phyloP scores from a whole-genome alignment of 148 eudicot genomes.

The Fagopyrum homotropicum region DNA sequence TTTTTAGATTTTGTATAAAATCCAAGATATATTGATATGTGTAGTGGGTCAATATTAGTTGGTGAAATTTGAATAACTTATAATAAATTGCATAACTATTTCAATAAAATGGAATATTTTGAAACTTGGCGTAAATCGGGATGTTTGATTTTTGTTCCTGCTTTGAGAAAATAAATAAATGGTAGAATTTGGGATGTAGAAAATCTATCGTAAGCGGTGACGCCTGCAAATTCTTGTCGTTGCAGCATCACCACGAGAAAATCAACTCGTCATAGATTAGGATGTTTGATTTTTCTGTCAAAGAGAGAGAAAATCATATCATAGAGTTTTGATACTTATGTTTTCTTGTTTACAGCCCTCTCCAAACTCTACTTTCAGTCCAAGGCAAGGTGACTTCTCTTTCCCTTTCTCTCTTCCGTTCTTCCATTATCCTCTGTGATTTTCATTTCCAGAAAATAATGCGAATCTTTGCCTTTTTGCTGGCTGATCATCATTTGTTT shows the following conservation, averaged over 20 bases:
- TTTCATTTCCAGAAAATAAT: too few species aligned
- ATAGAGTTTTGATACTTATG: not conserved
- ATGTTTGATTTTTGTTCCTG: too few species aligned
- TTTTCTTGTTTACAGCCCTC: not conserved
- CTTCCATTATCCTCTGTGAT: not conserved
- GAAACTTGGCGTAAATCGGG: too few species aligned
- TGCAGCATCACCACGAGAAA: not conserved
- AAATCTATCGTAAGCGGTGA: conserved; percentile 7
- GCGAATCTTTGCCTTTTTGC: not conserved
- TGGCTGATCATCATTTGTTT: not conserved
- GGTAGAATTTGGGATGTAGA: not conserved
- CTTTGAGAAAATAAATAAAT: not conserved
- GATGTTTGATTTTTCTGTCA: too few species aligned
- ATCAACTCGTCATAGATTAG: not conserved
- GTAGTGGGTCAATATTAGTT: too few species aligned
- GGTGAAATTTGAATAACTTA: too few species aligned
- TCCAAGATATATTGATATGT: too few species aligned
- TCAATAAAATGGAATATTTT: too few species aligned
- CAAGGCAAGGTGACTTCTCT: conserved; percentile 3
- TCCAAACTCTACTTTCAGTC: not conserved
- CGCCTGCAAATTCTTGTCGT: not conserved
- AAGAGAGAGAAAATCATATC: not conserved
- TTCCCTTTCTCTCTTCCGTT: not conserved
- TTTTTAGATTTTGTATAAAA: too few species aligned
- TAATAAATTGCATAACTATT: too few species aligned